phyloP scores from a whole-genome alignment of 2,329 filamentous ascomycete genomes.

The Trichoderma asperellum region DNA sequence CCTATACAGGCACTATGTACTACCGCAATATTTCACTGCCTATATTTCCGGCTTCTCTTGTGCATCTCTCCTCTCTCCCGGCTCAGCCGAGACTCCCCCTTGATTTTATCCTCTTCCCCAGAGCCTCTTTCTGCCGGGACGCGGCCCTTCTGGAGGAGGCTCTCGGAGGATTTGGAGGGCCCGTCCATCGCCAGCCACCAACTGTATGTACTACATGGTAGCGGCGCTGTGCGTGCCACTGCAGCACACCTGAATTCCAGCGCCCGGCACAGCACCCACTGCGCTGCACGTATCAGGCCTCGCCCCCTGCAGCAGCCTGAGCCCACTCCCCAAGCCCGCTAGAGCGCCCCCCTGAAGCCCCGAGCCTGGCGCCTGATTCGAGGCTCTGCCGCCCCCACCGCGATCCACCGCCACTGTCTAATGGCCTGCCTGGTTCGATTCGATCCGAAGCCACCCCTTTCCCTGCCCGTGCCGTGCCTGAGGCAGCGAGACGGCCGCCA shows the following conservation, averaged over 20 bases:
- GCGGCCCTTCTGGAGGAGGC: not conserved
- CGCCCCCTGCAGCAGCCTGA: slow-evolving; percentile 20
- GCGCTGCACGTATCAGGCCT: not conserved
- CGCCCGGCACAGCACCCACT: not conserved
- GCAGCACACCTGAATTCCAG: slow-evolving; percentile 2
- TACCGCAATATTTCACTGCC: not conserved
- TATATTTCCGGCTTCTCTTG: not conserved
- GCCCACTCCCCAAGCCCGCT: slow-evolving; percentile 14
- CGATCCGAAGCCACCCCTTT: slow-evolving; percentile 6
- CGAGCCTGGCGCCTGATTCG: slow-evolving; percentile 11
- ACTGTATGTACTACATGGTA: not conserved
- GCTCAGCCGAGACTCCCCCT: not conserved
- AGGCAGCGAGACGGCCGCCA: slow-evolving; percentile 27
- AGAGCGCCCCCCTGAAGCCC: slow-evolving; percentile 7
- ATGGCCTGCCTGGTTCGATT: slow-evolving; percentile 3
- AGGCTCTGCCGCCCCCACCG: slow-evolving; percentile 13
- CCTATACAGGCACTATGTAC: too few relatives aligned
- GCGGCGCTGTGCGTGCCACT: not conserved
- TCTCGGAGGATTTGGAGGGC: not conserved
- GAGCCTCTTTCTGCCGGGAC: not conserved
- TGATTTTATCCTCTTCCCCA: not conserved
- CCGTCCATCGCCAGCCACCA: too few relatives aligned
- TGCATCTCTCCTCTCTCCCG: not conserved
- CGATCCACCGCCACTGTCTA: not conserved
- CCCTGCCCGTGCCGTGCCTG: slow-evolving; percentile 29